phyloP scores from a whole-genome alignment of 768 basidiomycete genomes.

The Cyclocybe aegerita region DNA sequence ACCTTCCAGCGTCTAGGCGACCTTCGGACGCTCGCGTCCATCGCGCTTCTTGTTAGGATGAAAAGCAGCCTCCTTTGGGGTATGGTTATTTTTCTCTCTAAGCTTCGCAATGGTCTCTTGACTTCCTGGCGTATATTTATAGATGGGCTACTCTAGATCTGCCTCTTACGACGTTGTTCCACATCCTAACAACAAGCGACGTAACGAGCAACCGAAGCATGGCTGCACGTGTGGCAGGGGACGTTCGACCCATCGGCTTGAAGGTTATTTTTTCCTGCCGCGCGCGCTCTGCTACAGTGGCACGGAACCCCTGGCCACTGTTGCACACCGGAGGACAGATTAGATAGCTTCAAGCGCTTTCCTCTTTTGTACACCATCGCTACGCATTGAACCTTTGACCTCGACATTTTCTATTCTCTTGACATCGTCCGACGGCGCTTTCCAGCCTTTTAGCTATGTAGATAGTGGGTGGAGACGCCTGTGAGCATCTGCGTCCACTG shows the following conservation, averaged over 20 bases:
- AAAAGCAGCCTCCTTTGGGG: constrained; percentile 57
- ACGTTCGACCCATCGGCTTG: constrained; percentile 13
- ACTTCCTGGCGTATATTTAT: not conserved
- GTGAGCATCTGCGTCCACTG: not conserved
- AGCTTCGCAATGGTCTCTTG: not conserved
- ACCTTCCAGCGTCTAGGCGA: constrained; percentile 54
- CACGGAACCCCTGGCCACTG: too few species aligned
- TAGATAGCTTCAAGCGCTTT: too few species aligned
- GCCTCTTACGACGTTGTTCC: constrained; percentile 52
- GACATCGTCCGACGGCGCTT: too few species aligned
- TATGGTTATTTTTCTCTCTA: constrained; percentile 15
- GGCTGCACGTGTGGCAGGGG: constrained; percentile 66
- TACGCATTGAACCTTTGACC: too few species aligned
- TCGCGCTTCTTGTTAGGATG: constrained; percentile 74
- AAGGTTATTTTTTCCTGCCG: too few species aligned
- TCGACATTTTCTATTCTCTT: too few species aligned
- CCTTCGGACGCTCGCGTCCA: constrained; percentile 63
- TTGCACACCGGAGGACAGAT: too few species aligned
- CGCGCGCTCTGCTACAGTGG: too few species aligned
- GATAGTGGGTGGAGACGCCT: too few species aligned
- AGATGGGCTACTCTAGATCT: constrained; percentile 22
- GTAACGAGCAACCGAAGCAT: constrained; percentile 74
- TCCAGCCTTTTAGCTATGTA: too few species aligned
- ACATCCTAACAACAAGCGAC: constrained; percentile 71
- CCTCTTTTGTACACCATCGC: too few species aligned